Base-by-base conservation (phyloP, 139 green algal species). In the Yamagishiella unicocca region DNA sequence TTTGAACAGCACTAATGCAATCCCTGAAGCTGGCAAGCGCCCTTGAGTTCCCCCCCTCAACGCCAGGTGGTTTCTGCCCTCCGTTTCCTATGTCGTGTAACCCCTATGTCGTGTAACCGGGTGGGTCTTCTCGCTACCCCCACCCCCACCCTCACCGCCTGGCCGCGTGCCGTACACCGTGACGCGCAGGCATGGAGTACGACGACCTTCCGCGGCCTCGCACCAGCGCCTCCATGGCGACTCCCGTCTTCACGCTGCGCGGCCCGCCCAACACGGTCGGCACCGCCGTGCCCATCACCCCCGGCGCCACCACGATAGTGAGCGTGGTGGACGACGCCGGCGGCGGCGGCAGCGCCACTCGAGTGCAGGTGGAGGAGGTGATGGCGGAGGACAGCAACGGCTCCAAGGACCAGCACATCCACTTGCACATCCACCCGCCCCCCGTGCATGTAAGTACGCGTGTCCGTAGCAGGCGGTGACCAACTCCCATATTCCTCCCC, bases 371-470 rank as follows among this genome's bases (percentile, higher is more conserved):
- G 67, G 35, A n/a, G 43, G 82, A 87, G 67, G 25, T 87, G 66
- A 1, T 72, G 27, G 6, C 19, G 0, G 82, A 80, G 35, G 82
- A 79, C 67, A 71, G 67, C 46, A 40, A 25, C 10, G 82, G 66
- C 22, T 71, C 27, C 67, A 79, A 61, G 46, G 82, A 87, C 67
- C 82, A 87, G 35, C 82, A 87, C 50, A 87, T 87, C 42, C 82
- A 87, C 45, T n/a, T 87, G 6, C 82, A 87, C 38, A 87, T 87
- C 82, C 82, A 87, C 53, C 67, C 62, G 21, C 31, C 40, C 12
- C n/a, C 61, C 12, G 22, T 83, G 27, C 42, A 76, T 35, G 19
- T 17, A 29, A 22, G 21, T 68, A 29, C 22, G 24, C 24, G 19
- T 68, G 58, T 17, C 58, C 14, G 58, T 40, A 73, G 7, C 19